These are phyloP conservation scores for Irpex sp. DNA, from an alignment of 1,284 basidiomycete species.

Conservation along the genomic window DNA sequence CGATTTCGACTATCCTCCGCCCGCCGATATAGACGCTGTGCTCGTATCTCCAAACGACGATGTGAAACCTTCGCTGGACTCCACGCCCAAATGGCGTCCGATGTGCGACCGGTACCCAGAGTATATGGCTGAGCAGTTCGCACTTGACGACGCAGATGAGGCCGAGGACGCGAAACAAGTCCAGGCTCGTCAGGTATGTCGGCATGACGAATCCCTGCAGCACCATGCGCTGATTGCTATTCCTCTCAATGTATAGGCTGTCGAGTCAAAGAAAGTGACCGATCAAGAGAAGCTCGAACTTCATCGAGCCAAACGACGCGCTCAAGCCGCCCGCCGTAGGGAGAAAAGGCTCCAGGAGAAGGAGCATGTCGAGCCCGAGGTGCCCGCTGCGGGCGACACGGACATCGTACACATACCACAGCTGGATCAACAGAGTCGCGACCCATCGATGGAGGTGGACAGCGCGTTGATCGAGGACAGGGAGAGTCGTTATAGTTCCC, in stretches of 20 bases:
- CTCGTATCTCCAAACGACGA: slow-evolving; percentile 34
- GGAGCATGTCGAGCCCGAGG: slow-evolving; percentile 14
- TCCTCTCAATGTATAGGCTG: neutral
- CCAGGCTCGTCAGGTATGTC: slow-evolving; percentile 11
- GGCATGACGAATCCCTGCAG: neutral
- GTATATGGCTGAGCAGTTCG: slow-evolving; percentile 76
- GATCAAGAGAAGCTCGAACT: slow-evolving; percentile 21
- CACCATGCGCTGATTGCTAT: neutral
- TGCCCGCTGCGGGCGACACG: slow-evolving; percentile 7
- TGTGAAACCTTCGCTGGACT: slow-evolving; percentile 25
- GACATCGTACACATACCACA: slow-evolving; percentile 8
- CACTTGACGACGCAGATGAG: slow-evolving; percentile 65
- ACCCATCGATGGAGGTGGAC: slow-evolving; percentile 2
- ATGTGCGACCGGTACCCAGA: slow-evolving; percentile 75
- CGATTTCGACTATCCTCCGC: slow-evolving; percentile 77
- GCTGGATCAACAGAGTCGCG: slow-evolving; percentile 1
- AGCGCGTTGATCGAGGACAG: neutral
- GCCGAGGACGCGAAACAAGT: slow-evolving; percentile 44
- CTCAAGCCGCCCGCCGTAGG: slow-evolving; percentile 24
- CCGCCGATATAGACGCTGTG: slow-evolving; percentile 64
- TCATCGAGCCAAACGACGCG: slow-evolving; percentile 24
- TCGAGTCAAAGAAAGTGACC: slow-evolving; percentile 9
- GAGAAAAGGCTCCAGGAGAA: slow-evolving; percentile 17
- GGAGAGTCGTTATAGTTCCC: slow-evolving; percentile 1
- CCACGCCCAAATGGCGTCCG: slow-evolving; percentile 63